phyloP scores from a whole-genome alignment of 371 early-diverging fungal genomes.

The Circinella umbellata region DNA sequence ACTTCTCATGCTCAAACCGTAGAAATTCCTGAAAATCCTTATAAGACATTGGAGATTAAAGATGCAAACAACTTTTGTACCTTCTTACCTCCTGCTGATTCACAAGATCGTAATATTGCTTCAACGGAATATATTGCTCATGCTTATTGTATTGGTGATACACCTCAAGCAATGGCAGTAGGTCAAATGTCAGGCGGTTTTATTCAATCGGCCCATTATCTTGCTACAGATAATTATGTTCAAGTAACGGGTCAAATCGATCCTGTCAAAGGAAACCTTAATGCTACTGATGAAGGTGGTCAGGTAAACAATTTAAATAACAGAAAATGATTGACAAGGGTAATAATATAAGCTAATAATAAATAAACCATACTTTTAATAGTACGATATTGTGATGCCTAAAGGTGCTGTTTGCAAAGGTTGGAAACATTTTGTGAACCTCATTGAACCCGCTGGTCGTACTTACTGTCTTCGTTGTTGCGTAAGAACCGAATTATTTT shows the following conservation, averaged over 20 bases:
- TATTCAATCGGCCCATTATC: slow-evolving; percentile 55
- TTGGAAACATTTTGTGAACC: slow-evolving; percentile 57
- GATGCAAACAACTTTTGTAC: slow-evolving; percentile 54
- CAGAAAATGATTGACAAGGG: background rate
- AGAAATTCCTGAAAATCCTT: background rate
- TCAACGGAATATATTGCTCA: slow-evolving; percentile 52
- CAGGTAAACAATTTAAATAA: background rate
- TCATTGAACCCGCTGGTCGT: slow-evolving; percentile 55
- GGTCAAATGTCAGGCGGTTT: slow-evolving; percentile 49
- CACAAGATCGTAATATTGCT: slow-evolving; percentile 45
- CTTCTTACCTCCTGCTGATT: slow-evolving; percentile 56
- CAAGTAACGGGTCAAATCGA: slow-evolving; percentile 56
- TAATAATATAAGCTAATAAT: no score
- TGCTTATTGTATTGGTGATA: slow-evolving; percentile 54
- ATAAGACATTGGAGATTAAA: slow-evolving; percentile 27
- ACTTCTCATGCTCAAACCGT: background rate
- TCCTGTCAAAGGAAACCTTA: slow-evolving; percentile 47
- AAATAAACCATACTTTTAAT: no score
- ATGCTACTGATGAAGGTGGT: slow-evolving; percentile 58
- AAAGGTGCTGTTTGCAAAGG: slow-evolving; percentile 54
- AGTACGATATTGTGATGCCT: slow-evolving; percentile 55
- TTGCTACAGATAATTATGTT: slow-evolving; percentile 46
- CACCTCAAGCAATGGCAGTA: slow-evolving; percentile 49
- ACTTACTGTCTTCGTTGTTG: slow-evolving; percentile 68
- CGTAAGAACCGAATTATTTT: slow-evolving; percentile 23